Conservation (phyloP, 306 rosid genomes). For the Glycine tomentella region DNA sequence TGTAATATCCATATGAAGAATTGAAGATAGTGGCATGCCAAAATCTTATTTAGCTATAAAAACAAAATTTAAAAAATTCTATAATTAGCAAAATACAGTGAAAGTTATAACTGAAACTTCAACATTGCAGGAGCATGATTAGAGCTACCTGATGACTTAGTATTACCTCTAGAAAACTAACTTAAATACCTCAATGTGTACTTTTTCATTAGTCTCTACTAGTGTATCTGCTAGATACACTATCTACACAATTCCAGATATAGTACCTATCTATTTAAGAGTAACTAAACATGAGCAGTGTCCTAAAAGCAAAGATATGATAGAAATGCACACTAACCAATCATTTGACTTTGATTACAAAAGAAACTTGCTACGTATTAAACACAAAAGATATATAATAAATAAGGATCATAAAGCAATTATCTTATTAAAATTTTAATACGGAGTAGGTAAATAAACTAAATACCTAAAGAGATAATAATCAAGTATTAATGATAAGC, state of each 20-base stretch:
- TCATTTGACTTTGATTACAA: not conserved
- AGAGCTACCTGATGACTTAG: constrained; percentile 8
- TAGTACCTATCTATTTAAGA: not conserved
- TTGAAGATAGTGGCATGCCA: constrained; percentile 29
- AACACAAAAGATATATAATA: not conserved
- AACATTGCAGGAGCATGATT: not conserved
- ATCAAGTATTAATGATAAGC: not conserved
- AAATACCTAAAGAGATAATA: not conserved
- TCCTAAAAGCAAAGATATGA: not conserved
- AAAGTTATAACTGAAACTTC: constrained; percentile 3
- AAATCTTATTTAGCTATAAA: constrained; percentile 14
- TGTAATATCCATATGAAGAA: constrained; percentile 24
- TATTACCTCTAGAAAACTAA: not conserved
- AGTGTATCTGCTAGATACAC: not conserved
- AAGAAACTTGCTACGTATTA: not conserved
- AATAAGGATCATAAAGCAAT: not conserved
- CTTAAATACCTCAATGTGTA: constrained; percentile 16
- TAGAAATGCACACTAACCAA: not conserved
- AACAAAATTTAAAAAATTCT: not conserved
- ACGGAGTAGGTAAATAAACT: not conserved
- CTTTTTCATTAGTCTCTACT: not conserved
- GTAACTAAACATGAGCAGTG: not conserved
- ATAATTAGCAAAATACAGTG: not conserved
- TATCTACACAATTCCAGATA: not conserved
- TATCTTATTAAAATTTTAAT: not conserved